Evolutionary conservation across 768 basidiomycete genomes (phyloP).

Genomic region (Agaricus blazei): DNA sequence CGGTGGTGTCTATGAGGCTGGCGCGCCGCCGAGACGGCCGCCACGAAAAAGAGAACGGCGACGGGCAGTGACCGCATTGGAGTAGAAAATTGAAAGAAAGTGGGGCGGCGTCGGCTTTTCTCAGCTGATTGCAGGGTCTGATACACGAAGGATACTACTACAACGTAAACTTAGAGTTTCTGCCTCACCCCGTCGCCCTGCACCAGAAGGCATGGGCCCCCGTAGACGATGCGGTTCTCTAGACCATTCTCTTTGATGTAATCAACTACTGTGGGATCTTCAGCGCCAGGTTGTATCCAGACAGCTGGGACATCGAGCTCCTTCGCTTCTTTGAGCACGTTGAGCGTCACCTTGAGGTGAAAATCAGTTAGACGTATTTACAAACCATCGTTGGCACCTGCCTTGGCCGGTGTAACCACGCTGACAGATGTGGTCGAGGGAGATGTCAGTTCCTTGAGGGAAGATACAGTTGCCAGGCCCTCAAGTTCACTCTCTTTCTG

Average conservation of each 20-base stretch:
- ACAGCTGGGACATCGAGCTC: conserved; percentile 67
- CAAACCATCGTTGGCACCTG: conserved; percentile 16
- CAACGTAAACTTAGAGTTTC: neutral
- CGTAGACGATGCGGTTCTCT: conserved; percentile 65
- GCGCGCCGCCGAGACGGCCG: conserved; percentile 8
- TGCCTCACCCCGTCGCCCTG: conserved; percentile 56
- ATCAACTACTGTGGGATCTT: conserved; percentile 54
- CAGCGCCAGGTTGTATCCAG: conserved; percentile 90
- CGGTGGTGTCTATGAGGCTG: conserved; percentile 10
- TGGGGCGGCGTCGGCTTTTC: neutral
- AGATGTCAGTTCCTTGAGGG: conserved; percentile 49
- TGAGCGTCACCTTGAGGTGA: conserved; percentile 57
- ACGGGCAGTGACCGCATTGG: neutral
- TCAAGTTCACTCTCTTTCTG: conserved; percentile 72
- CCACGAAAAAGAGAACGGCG: conserved; percentile 5
- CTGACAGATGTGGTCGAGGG: conserved; percentile 71
- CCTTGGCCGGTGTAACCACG: conserved; percentile 75
- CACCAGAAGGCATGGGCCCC: conserved; percentile 80
- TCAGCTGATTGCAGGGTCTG: neutral
- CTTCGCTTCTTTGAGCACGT: conserved; percentile 60
- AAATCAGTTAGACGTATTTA: neutral
- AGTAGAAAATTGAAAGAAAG: neutral
- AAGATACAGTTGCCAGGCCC: conserved; percentile 50
- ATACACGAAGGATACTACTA: no score
- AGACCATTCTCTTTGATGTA: conserved; percentile 67